These are phyloP conservation scores for Trichophyton benhamiae DNA, from an alignment of 2,329 filamentous ascomycete genomes.

Conservation along the genomic window DNA sequence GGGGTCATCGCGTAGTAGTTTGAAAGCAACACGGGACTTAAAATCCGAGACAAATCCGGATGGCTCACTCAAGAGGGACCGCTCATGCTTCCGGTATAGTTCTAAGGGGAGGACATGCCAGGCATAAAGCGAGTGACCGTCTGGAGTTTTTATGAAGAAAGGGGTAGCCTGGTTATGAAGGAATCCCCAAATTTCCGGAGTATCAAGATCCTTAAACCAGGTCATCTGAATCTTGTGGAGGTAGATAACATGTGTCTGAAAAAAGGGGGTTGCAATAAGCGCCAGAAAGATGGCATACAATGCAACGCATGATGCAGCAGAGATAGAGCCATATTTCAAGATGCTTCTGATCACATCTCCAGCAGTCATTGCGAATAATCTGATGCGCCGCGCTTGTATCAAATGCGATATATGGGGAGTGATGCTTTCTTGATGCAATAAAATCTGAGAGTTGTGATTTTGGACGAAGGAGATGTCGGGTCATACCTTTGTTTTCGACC, in stretches of 20 bases:
- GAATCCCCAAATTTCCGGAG: constrained; percentile 39
- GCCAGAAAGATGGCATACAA: background rate
- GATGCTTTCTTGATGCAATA: too few species aligned
- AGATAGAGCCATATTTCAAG: background rate
- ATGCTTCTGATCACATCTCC: background rate
- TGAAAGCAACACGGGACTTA: constrained; percentile 28
- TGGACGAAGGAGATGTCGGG: too few species aligned
- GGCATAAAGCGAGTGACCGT: constrained; percentile 34
- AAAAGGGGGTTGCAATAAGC: background rate
- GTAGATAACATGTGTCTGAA: constrained; percentile 35
- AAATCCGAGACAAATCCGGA: constrained; percentile 25
- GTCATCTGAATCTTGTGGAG: constrained; percentile 43
- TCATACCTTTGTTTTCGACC: too few species aligned
- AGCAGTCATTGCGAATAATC: background rate
- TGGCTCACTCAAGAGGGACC: constrained; percentile 30
- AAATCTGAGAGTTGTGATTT: too few species aligned
- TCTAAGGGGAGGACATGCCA: constrained; percentile 42
- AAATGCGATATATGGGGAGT: too few species aligned
- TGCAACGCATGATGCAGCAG: background rate
- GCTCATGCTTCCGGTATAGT: constrained; percentile 34
- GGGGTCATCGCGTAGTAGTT: constrained; percentile 36
- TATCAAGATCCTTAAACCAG: constrained; percentile 41
- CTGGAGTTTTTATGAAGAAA: constrained; percentile 34
- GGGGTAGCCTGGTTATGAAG: constrained; percentile 39
- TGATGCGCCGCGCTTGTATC: too few species aligned